Evolutionary conservation across 2,329 filamentous ascomycete genomes (phyloP).

Genomic region (Acrodontium crateriforme): DNA sequence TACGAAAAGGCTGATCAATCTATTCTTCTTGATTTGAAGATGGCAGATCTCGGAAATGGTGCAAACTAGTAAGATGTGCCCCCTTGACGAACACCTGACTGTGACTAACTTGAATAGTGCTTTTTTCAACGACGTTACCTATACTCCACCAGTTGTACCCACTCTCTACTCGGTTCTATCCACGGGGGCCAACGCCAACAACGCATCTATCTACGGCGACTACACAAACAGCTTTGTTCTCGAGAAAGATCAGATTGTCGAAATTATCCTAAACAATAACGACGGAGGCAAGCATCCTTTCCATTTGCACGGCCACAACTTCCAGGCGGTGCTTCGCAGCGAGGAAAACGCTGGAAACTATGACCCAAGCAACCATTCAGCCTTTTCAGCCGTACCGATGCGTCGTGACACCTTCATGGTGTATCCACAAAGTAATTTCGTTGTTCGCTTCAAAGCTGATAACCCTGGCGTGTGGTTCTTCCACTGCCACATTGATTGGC

Average conservation of each 20-base stretch:
- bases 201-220: conserved; percentile 34
- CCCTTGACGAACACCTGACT: background rate
- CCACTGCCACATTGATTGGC: conserved; percentile 41
- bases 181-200: conserved; percentile 35
- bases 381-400: conserved; percentile 29
- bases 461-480: conserved; percentile 39
- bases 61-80: conserved; percentile 47
- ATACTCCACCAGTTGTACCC: conserved; percentile 60
- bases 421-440: conserved; percentile 39
- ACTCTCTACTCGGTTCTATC: conserved; percentile 64
- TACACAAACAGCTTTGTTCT: conserved; percentile 50
- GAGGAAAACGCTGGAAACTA: conserved; percentile 21
- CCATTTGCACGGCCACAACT: conserved; percentile 64
- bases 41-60: conserved; percentile 55
- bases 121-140: conserved; percentile 61
- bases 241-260: conserved; percentile 50
- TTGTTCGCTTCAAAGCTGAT: conserved; percentile 41
- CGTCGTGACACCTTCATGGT: conserved; percentile 42
- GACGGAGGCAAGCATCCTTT: conserved; percentile 60
- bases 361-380: conserved; percentile 20
- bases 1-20: conserved; percentile 48
- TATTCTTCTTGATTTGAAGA: conserved; percentile 45
- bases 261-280: conserved; percentile 64
- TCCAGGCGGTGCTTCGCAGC: conserved; percentile 42
- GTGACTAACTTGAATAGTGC: conserved; percentile 19